These are phyloP conservation scores for Lipomyces anomalus DNA, from an alignment of 805 yeast species.

Conservation along the genomic window DNA sequence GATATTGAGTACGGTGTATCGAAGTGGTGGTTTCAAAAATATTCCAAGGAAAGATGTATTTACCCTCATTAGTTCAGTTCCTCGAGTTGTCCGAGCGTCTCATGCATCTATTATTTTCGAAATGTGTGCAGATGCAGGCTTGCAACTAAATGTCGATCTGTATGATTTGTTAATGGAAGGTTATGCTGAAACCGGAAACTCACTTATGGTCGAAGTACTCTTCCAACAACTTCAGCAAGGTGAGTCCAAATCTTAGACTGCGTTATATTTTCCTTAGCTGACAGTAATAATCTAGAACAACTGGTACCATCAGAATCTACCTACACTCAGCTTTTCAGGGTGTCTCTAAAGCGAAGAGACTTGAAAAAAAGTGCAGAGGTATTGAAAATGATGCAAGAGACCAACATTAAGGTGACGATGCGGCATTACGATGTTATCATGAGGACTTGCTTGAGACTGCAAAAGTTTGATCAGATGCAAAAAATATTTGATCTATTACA, in stretches of 20 bases:
- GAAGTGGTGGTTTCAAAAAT: conserved; percentile 22
- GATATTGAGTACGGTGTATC: conserved; percentile 16
- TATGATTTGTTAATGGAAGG: conserved; percentile 31
- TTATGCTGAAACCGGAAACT: conserved; percentile 31
- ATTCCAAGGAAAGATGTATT: conserved; percentile 27
- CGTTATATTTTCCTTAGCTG: neutral
- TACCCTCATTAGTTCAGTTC: conserved; percentile 26
- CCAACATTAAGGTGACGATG: conserved; percentile 26
- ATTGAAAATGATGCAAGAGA: conserved; percentile 25
- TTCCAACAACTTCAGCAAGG: conserved; percentile 22
- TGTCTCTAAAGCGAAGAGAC: conserved; percentile 29
- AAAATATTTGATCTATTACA: conserved; percentile 81
- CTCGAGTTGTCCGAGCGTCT: conserved; percentile 25
- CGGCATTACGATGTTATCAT: conserved; percentile 13
- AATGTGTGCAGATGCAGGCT: conserved; percentile 24
- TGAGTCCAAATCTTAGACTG: neutral
- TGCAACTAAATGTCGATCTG: conserved; percentile 9
- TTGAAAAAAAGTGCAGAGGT: conserved; percentile 24
- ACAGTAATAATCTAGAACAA: too few relatives aligned
- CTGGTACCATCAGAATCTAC: conserved; percentile 28
- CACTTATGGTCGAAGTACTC: conserved; percentile 23
- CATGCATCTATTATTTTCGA: conserved; percentile 23
- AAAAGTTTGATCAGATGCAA: conserved; percentile 54
- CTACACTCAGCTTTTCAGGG: conserved; percentile 32
- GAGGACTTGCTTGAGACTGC: conserved; percentile 23